Percentiles rank a stretch among this genome's conserved stretches.
Conservation (phyloP, 306 rosid species). For the Quercus variabilis region DNA sequence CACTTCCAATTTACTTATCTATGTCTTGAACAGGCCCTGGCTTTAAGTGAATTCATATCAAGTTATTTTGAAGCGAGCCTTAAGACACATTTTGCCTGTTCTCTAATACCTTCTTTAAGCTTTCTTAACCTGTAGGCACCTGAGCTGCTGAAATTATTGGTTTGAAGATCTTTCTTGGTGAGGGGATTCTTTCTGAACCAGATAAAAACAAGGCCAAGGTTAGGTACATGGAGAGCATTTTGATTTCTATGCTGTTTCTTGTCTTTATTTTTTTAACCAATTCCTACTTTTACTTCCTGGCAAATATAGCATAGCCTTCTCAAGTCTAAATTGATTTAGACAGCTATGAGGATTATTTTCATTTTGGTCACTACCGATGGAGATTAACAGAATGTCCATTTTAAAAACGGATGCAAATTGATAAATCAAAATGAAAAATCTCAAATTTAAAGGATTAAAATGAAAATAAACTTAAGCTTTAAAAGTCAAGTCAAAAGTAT, state of each 20-base stretch:
- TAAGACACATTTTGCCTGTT: neutral
- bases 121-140: neutral
- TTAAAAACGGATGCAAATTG: too few relatives aligned
- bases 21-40: neutral
- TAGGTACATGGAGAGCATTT: too few relatives aligned
- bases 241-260: neutral
- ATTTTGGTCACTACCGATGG: too few relatives aligned
- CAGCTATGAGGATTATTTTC: too few relatives aligned
- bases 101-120: constrained; percentile 10
- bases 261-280: neutral
- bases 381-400: too few relatives aligned
- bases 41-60: neutral
- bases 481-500: too few relatives aligned
- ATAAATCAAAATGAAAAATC: too few relatives aligned
- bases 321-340: neutral
- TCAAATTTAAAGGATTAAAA: too few relatives aligned
- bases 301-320: neutral
- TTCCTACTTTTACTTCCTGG: neutral
- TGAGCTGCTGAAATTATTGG: neutral
- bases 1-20: neutral
- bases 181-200: neutral
- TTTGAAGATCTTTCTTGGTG: neutral
- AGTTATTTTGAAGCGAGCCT: neutral
- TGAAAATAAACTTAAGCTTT: too few relatives aligned
- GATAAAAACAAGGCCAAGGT: too few relatives aligned